These are phyloP conservation scores for Dryadomyces quercus-mongolicae DNA, from an alignment of 2,329 filamentous ascomycete genomes.

Conservation along the genomic window DNA sequence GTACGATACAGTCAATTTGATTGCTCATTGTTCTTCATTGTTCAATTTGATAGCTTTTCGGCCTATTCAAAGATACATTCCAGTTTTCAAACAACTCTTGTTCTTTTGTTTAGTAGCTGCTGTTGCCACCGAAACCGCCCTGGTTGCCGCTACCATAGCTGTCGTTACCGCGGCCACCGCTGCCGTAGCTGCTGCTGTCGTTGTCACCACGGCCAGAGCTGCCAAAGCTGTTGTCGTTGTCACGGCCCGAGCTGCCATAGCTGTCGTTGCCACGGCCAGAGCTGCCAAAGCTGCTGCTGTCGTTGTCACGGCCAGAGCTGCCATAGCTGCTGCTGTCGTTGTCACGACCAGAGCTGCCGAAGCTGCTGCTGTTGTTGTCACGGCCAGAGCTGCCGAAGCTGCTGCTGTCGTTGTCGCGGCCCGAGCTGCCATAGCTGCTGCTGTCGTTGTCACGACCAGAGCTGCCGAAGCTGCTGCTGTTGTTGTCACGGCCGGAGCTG, in stretches of 20 bases:
- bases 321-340: conserved; percentile 4
- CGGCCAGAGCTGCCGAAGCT: conserved; percentile 1
- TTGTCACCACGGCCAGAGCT: background rate
- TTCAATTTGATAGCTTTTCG: too few species aligned
- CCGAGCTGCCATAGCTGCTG: background rate
- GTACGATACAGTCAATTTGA: too few species aligned
- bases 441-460: background rate
- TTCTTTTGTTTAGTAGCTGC: background rate
- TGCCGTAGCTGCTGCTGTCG: background rate
- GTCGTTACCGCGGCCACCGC: background rate
- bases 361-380: background rate
- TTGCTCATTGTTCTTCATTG: too few species aligned
- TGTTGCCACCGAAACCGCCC: conserved; percentile 1
- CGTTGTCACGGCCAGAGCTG: background rate
- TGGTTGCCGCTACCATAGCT: background rate
- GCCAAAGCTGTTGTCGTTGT: background rate
- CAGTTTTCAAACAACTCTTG: background rate
- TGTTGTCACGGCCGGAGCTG: background rate
- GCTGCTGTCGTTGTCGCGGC: background rate
- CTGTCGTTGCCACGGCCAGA: conserved; percentile 1
- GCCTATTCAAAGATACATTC: background rate
- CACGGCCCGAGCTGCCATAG: background rate
- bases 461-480: conserved; percentile 1
- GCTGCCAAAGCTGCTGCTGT: conserved; percentile 1
- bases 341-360: background rate